Evolutionary conservation across 768 basidiomycete genomes (phyloP), one percentile per base, ranked within the genome.

Genomic region (Tulasnella sp.): DNA sequence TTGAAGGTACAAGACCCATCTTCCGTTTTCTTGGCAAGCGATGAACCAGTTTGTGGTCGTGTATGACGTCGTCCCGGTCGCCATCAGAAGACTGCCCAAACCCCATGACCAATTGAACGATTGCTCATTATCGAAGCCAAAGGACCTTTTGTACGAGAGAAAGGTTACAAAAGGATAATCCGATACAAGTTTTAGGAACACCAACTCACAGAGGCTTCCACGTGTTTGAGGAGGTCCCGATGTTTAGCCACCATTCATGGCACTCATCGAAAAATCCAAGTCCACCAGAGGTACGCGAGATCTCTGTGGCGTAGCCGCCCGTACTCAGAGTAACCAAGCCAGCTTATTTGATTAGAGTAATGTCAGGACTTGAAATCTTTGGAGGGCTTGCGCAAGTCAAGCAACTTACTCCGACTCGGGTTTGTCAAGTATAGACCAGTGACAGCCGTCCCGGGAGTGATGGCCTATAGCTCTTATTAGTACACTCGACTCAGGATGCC

Each of bases 231-330:
- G 34, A 37, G 11, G 41, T 50, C 20, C 48, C 76, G 54, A 76
- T 76, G 46, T 76, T 76, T 6, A 76, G 46, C 76, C 76, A 76
- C 76, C 48, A 76, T 28, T 76, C 41, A 20, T 76, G 76, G 48
- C 76, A 76, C 11, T 20, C 34, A 31, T 69, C 64, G 64, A 69
- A 34, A 31, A 69, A 69, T 24, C 64, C 64, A 37, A 69, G 31
- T 18, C 64, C 64, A 37, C 64, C 64, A 28, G 16, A 9, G 16
- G 28, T 34, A 6, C 16, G 12, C 2, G 64, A 69, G 12, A 69
- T 37, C 5, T 24, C 64, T 28, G 31, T 64, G 12, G n/a, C 60
- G n/a, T 69, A 69, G 64, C 64, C 64, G 18, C 31, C 16, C 64
- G 34, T 8, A 18, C 24, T 69, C 34, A 69, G 28, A 69, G 14